phyloP scores from a whole-genome alignment of 305 asterid species.

The Coffea humblotiana region DNA sequence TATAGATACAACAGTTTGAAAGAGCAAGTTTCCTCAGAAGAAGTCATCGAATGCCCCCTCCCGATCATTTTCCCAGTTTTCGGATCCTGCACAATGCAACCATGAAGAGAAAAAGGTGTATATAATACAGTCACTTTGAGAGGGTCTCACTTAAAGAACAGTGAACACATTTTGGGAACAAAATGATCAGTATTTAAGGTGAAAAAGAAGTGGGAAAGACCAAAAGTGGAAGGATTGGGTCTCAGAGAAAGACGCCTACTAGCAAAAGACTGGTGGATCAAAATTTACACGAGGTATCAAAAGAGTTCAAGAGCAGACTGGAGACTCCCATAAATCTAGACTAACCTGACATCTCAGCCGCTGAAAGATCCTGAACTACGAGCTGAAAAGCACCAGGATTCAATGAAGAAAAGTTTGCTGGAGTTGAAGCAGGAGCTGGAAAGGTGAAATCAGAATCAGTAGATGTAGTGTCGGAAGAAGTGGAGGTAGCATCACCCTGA shows the following conservation, averaged over 20 bases:
- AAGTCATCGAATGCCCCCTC: constrained; percentile 98
- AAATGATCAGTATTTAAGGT: constrained; percentile 32
- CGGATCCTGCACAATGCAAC: constrained; percentile 92
- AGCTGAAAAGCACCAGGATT: constrained; percentile 82
- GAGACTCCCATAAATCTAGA: constrained; percentile 46
- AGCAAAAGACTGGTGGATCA: constrained; percentile 32
- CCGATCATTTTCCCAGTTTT: constrained; percentile 75
- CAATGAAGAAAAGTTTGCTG: constrained; percentile 56
- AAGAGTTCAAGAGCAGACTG: constrained; percentile 34
- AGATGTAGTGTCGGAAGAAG: constrained; percentile 78
- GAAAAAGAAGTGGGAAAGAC: constrained; percentile 21
- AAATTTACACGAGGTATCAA: constrained; percentile 28
- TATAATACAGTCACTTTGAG: constrained; percentile 38
- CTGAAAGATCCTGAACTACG: constrained; percentile 92
- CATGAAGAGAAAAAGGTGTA: constrained; percentile 59
- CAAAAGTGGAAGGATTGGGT: constrained; percentile 31
- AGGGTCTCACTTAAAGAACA: constrained; percentile 34
- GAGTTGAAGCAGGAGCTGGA: constrained; percentile 84
- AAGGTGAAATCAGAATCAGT: constrained; percentile 89
- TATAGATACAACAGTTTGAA: constrained; percentile 48
- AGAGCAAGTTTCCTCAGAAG: constrained; percentile 77
- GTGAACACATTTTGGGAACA: constrained; percentile 33
- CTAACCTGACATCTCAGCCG: constrained; percentile 88
- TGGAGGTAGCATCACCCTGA: constrained; percentile 60
- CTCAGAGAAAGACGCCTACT: constrained; percentile 15